Evolutionary conservation across 108 stramenopile genomes (phyloP).

Genomic region (Fragilaria crotonensis): DNA sequence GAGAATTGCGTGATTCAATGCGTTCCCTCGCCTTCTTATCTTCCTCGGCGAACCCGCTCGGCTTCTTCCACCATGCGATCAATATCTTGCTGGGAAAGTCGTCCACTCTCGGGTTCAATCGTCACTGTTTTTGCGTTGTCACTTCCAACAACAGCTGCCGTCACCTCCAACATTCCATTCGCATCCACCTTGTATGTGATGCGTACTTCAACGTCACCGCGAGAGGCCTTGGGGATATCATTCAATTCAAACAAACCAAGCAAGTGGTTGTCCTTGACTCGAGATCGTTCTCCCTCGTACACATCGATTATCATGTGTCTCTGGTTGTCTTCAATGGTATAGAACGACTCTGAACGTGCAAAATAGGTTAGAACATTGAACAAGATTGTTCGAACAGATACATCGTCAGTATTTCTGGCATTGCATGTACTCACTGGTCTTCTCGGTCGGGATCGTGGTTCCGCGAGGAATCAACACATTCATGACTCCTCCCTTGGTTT

Average conservation of each 20-base stretch:
- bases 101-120: slow-evolving; percentile 95
- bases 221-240: slow-evolving; percentile 90
- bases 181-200: slow-evolving; percentile 96
- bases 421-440: slow-evolving; percentile 53
- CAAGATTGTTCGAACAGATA: too few relatives aligned
- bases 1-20: slow-evolving; percentile 82
- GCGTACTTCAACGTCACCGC: slow-evolving; percentile 92
- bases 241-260: slow-evolving; percentile 92
- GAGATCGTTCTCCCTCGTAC: slow-evolving; percentile 94
- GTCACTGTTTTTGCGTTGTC: slow-evolving; percentile 92
- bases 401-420: too few relatives aligned
- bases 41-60: slow-evolving; percentile 86
- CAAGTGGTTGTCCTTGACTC: slow-evolving; percentile 92
- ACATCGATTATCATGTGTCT: slow-evolving; percentile 86
- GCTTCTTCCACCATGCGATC: slow-evolving; percentile 94
- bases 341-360: slow-evolving; percentile 75
- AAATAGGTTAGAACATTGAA: background rate
- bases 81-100: slow-evolving; percentile 91
- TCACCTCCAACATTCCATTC: slow-evolving; percentile 88
- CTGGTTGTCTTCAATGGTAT: slow-evolving; percentile 93
- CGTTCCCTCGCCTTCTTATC: slow-evolving; percentile 73
- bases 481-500: slow-evolving; percentile 90
- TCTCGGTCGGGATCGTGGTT: slow-evolving; percentile 87
- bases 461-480: slow-evolving; percentile 75
- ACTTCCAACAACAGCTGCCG: slow-evolving; percentile 89